phyloP scores from a whole-genome alignment of 2,329 filamentous ascomycete species.

The Pseudofabraea citricarpa region DNA sequence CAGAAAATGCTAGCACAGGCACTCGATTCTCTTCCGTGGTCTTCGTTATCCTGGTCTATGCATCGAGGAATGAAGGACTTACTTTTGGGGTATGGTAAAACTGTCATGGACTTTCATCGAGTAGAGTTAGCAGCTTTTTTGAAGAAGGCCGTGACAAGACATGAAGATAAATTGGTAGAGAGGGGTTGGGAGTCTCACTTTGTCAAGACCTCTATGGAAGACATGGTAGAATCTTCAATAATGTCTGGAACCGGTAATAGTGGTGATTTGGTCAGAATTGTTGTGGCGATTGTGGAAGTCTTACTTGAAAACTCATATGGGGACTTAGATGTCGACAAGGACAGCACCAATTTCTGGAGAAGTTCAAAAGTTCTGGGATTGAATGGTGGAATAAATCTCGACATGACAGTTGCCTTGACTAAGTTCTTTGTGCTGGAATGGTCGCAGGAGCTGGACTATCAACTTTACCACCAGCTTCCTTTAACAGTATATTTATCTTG shows the following conservation, averaged over 20 bases:
- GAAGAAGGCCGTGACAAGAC: neutral
- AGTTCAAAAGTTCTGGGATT: neutral
- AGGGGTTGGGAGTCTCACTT: slow-evolving; percentile 26
- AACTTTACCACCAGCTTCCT: slow-evolving; percentile 30
- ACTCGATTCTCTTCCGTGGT: slow-evolving; percentile 29
- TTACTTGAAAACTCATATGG: slow-evolving; percentile 2
- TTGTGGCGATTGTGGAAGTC: slow-evolving; percentile 21
- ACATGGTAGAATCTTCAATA: slow-evolving; percentile 24
- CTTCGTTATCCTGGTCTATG: slow-evolving; percentile 28
- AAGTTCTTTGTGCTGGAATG: slow-evolving; percentile 31
- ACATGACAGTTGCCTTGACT: slow-evolving; percentile 18
- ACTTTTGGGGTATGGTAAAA: slow-evolving; percentile 23
- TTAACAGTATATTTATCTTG: slow-evolving; percentile 1
- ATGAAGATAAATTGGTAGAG: slow-evolving; percentile 8
- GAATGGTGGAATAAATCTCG: neutral
- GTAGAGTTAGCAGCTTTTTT: slow-evolving; percentile 12
- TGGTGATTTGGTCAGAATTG: slow-evolving; percentile 27
- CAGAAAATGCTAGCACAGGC: slow-evolving; percentile 17
- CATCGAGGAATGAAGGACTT: slow-evolving; percentile 29
- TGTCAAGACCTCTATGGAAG: slow-evolving; percentile 23
- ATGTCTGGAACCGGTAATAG: slow-evolving; percentile 26
- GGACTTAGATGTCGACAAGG: neutral
- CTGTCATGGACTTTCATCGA: slow-evolving; percentile 23
- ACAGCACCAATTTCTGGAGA: neutral
- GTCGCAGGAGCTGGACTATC: slow-evolving; percentile 31